Conservation (phyloP, 148 eudicot species). For the Cornus controversa region DNA sequence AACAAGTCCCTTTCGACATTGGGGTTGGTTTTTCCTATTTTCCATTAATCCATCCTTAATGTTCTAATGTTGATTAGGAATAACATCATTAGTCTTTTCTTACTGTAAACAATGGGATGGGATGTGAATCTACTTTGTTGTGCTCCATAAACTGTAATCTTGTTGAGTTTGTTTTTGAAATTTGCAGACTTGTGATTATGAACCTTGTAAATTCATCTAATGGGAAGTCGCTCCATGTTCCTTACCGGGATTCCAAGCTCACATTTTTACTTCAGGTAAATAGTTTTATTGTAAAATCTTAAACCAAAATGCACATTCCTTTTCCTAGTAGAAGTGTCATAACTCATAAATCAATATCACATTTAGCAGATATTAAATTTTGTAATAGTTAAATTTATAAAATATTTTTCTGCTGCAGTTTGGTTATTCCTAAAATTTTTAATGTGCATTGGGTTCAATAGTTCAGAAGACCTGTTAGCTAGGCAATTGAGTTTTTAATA, state of each 20-base stretch:
- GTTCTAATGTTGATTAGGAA: not conserved
- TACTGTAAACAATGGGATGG: not conserved
- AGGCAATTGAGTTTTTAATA: not conserved
- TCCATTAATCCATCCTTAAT: not conserved
- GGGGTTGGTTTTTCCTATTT: conserved; percentile 53
- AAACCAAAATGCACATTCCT: too few relatives aligned
- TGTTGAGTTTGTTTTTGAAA: conserved; percentile 16
- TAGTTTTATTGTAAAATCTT: not conserved
- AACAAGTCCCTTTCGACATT: conserved; percentile 96
- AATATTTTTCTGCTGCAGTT: not conserved
- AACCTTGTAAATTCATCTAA: conserved; percentile 86
- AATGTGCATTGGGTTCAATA: not conserved
- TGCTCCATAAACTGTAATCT: not conserved
- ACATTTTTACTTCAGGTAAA: conserved; percentile 96
- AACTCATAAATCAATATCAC: not conserved
- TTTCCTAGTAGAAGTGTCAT: too few relatives aligned
- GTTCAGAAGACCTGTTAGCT: not conserved
- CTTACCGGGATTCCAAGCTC: conserved; percentile 96
- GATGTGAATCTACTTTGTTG: not conserved
- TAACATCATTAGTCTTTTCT: not conserved
- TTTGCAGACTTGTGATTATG: conserved; percentile 91
- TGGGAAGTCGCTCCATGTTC: conserved; percentile 93
- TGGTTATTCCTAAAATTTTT: not conserved
- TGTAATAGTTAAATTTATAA: not conserved
- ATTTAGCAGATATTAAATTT: not conserved